Base-by-base conservation (phyloP, 495 filamentous ascomycete species). In the Aspergillus conjunctus region DNA sequence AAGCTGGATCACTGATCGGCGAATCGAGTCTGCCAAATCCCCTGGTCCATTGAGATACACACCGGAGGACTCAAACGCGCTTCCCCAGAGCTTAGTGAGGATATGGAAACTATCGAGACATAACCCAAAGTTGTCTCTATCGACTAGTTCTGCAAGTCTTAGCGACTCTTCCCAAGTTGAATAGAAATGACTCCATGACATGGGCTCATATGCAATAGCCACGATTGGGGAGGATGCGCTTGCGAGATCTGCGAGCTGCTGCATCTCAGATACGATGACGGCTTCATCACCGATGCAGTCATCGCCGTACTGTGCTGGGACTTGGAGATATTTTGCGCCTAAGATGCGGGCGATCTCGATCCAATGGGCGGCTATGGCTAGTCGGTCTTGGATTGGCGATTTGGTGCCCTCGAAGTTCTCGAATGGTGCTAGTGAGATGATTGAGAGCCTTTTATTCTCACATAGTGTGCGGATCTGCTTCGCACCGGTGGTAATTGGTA, bases 21-120 rank as follows among this genome's bases (percentile, higher is more conserved):
- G 65, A n/a, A 93, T 72, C 2, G 85, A 86, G 7, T 74, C 73
- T 14, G 68, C 67, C 15, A 90, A 74, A 3, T 75, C 75, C 15
- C 69, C 68, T 3, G 87, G 83, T 7, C 83, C 85, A 51, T 87
- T 72, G 9, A 75, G 66, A 0, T 77, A 81, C 32, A 73, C 72
- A 0, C 89, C 87, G 0, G 77, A 73, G 0, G 71, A 39, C 0
- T 77, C 67, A 1, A 84, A 72, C 0, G 83, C 83, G 62, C 90
- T 87, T 0, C 81, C 89, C 71, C 84, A 93, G 21, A 89, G 76
- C 51, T 84, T 77, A 0, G 83, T 88, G 6, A 82, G 80, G 43
- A 88, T 86, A 71, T 92, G 88, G 72, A 88, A 92, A 0, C 83
- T 89, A 71, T 92, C 88, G 9, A 91, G 77, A 68, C 88, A 91